Percentiles rank a stretch among this genome's conserved stretches.
Evolutionary conservation across 1,284 basidiomycete species (phyloP).

Genomic region (Leccinum fallax): DNA sequence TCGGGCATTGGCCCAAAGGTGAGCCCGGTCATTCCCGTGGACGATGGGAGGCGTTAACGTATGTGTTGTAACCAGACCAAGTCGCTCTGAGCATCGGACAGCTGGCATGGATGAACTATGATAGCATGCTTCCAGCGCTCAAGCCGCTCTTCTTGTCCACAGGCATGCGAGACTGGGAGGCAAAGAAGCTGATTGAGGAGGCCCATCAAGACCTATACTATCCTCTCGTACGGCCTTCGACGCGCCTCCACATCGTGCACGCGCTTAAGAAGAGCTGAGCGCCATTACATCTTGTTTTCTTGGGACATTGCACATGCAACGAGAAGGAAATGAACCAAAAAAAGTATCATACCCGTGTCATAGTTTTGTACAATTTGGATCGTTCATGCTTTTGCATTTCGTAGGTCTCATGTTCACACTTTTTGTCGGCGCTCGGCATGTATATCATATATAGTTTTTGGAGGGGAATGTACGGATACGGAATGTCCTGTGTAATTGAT

Average conservation of each 20-base stretch:
- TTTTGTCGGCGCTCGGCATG: slow-evolving; percentile 5
- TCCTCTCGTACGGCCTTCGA: slow-evolving; percentile 51
- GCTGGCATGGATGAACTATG: slow-evolving; percentile 69
- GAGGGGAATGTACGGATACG: background rate
- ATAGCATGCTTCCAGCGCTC: slow-evolving; percentile 61
- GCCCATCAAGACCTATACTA: slow-evolving; percentile 68
- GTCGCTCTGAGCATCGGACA: slow-evolving; percentile 60
- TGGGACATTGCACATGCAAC: slow-evolving; percentile 25
- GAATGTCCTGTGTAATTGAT: background rate
- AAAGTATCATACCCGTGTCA: slow-evolving; percentile 31
- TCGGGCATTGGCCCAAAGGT: slow-evolving; percentile 64
- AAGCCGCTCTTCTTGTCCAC: slow-evolving; percentile 57
- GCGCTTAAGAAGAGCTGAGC: slow-evolving; percentile 46
- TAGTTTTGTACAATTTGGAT: slow-evolving; percentile 19
- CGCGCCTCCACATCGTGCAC: slow-evolving; percentile 59
- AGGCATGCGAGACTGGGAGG: slow-evolving; percentile 53
- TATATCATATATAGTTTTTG: slow-evolving; percentile 16
- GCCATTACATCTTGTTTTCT: slow-evolving; percentile 41
- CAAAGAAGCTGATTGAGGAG: slow-evolving; percentile 55
- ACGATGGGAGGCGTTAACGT: slow-evolving; percentile 2
- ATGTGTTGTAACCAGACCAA: slow-evolving; percentile 29
- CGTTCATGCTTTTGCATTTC: slow-evolving; percentile 18
- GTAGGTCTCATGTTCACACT: slow-evolving; percentile 14
- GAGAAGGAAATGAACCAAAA: slow-evolving; percentile 8
- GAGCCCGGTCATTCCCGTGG: slow-evolving; percentile 5